These are phyloP conservation scores for Hypoxylon sp. DNA, from an alignment of 2,329 filamentous ascomycete genomes.

Conservation along the genomic window DNA sequence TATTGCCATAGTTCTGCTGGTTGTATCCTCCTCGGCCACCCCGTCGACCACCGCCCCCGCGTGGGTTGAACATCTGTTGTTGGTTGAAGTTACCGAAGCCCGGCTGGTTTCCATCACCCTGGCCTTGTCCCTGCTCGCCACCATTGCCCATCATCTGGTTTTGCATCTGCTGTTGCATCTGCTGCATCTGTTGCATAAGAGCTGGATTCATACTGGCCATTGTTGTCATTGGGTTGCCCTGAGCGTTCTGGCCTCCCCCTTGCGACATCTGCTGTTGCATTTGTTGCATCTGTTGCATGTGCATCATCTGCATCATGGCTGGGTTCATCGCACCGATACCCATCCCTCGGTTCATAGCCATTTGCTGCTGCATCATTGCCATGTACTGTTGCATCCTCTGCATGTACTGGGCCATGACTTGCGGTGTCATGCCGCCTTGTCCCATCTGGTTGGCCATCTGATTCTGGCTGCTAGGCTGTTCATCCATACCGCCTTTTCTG, in stretches of 20 bases:
- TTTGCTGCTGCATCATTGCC: constrained; percentile 92
- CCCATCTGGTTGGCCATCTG: constrained; percentile 52
- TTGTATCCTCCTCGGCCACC: constrained; percentile 55
- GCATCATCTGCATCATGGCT: constrained; percentile 80
- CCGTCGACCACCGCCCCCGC: constrained; percentile 49
- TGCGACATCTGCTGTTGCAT: constrained; percentile 66
- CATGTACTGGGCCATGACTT: constrained; percentile 99
- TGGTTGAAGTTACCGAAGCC: constrained; percentile 47
- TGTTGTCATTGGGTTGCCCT: constrained; percentile 57
- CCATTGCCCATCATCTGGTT: constrained; percentile 54
- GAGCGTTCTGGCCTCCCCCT: constrained; percentile 52
- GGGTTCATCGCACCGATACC: constrained; percentile 75
- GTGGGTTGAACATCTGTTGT: constrained; percentile 48
- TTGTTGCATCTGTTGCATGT: constrained; percentile 79
- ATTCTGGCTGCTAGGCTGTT: constrained; percentile 48
- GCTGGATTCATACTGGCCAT: constrained; percentile 61
- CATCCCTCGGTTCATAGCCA: constrained; percentile 84
- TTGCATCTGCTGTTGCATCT: constrained; percentile 65
- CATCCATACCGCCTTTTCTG: constrained; percentile 65
- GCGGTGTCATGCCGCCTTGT: constrained; percentile 80
- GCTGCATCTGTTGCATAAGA: constrained; percentile 71
- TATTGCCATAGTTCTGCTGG: constrained; percentile 54
- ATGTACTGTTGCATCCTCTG: constrained; percentile 99
- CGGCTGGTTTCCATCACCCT: constrained; percentile 48
- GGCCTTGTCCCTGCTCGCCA: constrained; percentile 54